Evolutionary conservation across 1,284 basidiomycete genomes (phyloP).

Genomic region (Rhodotorula sp.): DNA sequence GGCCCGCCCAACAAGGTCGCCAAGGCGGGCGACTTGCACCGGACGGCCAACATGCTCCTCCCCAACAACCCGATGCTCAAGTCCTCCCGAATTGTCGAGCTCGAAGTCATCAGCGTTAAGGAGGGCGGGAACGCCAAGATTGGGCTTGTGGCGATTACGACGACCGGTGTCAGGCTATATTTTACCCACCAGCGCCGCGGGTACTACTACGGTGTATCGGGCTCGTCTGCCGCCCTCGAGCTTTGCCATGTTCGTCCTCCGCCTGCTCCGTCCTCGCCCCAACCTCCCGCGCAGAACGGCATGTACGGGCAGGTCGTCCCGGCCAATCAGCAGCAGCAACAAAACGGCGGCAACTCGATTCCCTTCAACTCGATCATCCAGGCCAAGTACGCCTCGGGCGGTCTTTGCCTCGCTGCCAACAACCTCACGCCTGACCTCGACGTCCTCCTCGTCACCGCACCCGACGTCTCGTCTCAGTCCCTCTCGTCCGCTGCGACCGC

Average conservation of each 20-base stretch:
- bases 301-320: constrained; percentile 28
- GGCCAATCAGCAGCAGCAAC: constrained; percentile 12
- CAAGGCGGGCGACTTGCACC: constrained; percentile 24
- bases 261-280: constrained; percentile 57
- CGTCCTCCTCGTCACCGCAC: constrained; percentile 69
- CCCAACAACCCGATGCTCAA: constrained; percentile 38
- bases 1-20: constrained; percentile 27
- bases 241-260: constrained; percentile 75
- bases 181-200: constrained; percentile 57
- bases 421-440: constrained; percentile 69
- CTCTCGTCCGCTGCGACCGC: constrained; percentile 14
- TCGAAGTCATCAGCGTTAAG: constrained; percentile 48
- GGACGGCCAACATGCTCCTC: constrained; percentile 26
- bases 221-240: constrained; percentile 53
- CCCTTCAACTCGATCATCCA: constrained; percentile 49
- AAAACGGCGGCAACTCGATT: constrained; percentile 23
- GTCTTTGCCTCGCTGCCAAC: constrained; percentile 57
- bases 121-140: constrained; percentile 58
- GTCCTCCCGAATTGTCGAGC: constrained; percentile 46
- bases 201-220: constrained; percentile 40
- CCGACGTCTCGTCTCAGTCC: constrained; percentile 58
- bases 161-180: constrained; percentile 74
- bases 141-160: constrained; percentile 69
- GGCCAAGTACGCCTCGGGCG: constrained; percentile 58
- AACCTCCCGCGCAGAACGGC: constrained; percentile 17